These are phyloP conservation scores for Populus davidiana DNA, from an alignment of 345 rosid species.

Conservation along the genomic window DNA sequence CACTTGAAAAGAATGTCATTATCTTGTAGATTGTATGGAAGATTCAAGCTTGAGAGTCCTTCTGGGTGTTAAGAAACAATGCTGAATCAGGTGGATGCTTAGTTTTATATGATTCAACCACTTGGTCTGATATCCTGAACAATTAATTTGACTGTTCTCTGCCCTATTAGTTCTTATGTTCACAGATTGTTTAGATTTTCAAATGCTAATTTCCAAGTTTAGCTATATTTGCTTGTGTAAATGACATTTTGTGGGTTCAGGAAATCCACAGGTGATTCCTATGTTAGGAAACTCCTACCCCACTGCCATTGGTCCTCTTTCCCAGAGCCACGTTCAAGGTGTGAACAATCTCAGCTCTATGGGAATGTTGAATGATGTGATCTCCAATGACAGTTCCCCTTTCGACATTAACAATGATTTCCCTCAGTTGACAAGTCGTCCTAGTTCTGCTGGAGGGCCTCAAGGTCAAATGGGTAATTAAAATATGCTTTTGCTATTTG, in stretches of 20 bases:
- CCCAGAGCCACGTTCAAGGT: conserved; percentile 81
- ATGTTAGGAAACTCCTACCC: conserved; percentile 79
- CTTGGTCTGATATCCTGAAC: background rate
- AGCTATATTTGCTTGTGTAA: conserved; percentile 12
- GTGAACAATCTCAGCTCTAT: conserved; percentile 78
- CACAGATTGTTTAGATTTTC: background rate
- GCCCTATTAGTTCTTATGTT: background rate
- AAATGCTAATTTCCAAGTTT: background rate
- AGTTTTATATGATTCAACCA: background rate
- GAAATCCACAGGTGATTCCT: conserved; percentile 88
- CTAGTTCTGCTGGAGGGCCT: conserved; percentile 94
- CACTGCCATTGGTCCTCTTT: conserved; percentile 73
- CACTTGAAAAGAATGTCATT: background rate
- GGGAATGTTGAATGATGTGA: conserved; percentile 85
- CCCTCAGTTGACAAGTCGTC: conserved; percentile 89
- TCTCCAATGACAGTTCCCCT: conserved; percentile 76
- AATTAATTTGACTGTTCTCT: background rate
- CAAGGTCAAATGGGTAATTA: conserved; percentile 91
- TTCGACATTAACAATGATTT: conserved; percentile 94
- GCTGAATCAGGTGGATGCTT: background rate
- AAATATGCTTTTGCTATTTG: conserved; percentile 1
- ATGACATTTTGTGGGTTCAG: conserved; percentile 47
- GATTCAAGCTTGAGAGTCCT: background rate
- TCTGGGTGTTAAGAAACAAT: background rate
- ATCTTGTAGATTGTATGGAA: background rate